Percentiles rank a stretch among this genome's conserved stretches.
phyloP scores from a whole-genome alignment of 2,329 filamentous ascomycete species.

The Colletotrichum sp. region DNA sequence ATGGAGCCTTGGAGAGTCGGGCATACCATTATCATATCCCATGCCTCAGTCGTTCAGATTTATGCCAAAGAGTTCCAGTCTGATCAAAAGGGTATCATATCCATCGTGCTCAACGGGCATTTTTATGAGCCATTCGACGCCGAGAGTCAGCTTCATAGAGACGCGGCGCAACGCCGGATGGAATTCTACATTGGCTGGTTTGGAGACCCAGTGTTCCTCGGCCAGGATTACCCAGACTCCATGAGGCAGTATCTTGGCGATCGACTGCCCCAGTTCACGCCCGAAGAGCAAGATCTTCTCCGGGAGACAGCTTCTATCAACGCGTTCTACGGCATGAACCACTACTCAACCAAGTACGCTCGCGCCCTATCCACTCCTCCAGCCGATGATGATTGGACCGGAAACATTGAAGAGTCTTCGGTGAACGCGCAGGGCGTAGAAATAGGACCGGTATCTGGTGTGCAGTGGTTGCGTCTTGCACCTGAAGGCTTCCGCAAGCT shows the following conservation, averaged over 20 bases:
- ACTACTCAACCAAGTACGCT: slow-evolving; percentile 42
- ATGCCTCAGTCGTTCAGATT: slow-evolving; percentile 33
- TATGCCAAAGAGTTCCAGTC: slow-evolving; percentile 37
- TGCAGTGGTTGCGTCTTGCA: slow-evolving; percentile 20
- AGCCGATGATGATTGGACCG: slow-evolving; percentile 27
- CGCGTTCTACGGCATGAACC: slow-evolving; percentile 47
- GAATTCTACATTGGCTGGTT: slow-evolving; percentile 45
- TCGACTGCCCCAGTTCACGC: slow-evolving; percentile 34
- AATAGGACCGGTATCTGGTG: slow-evolving; percentile 15
- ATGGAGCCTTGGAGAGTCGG: slow-evolving; percentile 41
- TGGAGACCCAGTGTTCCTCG: slow-evolving; percentile 40
- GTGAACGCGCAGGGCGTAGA: slow-evolving; percentile 31
- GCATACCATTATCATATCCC: slow-evolving; percentile 39
- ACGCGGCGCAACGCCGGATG: slow-evolving; percentile 38
- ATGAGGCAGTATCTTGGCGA: slow-evolving; percentile 32
- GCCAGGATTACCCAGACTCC: slow-evolving; percentile 23
- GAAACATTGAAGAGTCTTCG: slow-evolving; percentile 26
- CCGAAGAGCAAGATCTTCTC: slow-evolving; percentile 29
- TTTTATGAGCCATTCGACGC: slow-evolving; percentile 41
- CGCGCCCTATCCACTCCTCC: slow-evolving; percentile 28
- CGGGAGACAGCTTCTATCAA: slow-evolving; percentile 25
- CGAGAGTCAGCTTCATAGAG: slow-evolving; percentile 26
- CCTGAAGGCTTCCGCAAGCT: slow-evolving; percentile 32
- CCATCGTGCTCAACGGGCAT: slow-evolving; percentile 41
- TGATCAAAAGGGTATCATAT: slow-evolving; percentile 34